Conservation (phyloP, 352 stramenopile genomes). For the Phytophthora pluvialis region DNA sequence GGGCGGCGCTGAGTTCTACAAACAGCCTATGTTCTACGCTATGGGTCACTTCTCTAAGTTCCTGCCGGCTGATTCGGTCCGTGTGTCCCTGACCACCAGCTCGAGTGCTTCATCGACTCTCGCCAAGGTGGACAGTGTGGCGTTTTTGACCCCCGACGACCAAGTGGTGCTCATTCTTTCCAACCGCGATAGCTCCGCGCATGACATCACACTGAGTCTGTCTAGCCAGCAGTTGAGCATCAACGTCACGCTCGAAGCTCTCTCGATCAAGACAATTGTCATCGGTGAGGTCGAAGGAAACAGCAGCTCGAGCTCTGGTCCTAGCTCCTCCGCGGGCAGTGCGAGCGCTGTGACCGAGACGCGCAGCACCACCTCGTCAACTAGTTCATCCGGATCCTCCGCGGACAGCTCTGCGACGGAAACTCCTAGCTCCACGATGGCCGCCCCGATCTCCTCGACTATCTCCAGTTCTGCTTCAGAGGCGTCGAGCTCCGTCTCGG, state of each 20-base stretch:
- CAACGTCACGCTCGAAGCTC: conserved; percentile 46
- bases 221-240: conserved; percentile 42
- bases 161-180: conserved; percentile 57
- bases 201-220: conserved; percentile 47
- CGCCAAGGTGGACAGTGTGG: conserved; percentile 50
- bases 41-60: conserved; percentile 83
- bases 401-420: conserved; percentile 15
- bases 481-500: conserved; percentile 5
- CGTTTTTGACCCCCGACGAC: conserved; percentile 55
- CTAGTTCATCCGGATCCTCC: background rate
- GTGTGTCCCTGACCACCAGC: conserved; percentile 43
- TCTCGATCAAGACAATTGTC: conserved; percentile 60
- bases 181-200: conserved; percentile 52
- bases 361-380: conserved; percentile 10
- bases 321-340: conserved; percentile 4
- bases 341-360: conserved; percentile 15
- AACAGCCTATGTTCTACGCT: conserved; percentile 86
- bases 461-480: conserved; percentile 11
- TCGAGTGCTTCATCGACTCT: conserved; percentile 37
- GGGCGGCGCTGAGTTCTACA: conserved; percentile 70
- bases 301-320: conserved; percentile 18
- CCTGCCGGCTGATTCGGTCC: conserved; percentile 53
- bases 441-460: background rate
- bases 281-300: conserved; percentile 37
- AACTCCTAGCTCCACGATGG: conserved; percentile 9